A percentile compares a stretch with the other conserved stretches of the same genome.
Conservation (phyloP, 2,329 filamentous ascomycete genomes). For the Hymenoscyphus fraxineus region DNA sequence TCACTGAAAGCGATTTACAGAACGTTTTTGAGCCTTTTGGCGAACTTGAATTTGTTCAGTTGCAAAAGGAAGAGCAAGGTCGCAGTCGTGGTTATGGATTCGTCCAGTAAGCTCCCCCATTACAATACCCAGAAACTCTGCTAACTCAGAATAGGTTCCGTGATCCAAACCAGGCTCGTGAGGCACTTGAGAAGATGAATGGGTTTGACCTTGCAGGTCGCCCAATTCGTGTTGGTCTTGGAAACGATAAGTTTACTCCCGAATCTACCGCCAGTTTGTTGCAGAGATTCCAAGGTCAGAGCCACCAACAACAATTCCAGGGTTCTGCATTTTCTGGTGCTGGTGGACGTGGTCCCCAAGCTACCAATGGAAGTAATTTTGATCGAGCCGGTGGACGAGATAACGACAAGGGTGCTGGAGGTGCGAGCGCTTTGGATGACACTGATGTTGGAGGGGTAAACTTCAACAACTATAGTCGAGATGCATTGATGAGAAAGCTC, state of each 20-base stretch:
- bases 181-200: slow-evolving; percentile 98
- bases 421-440: slow-evolving; percentile 92
- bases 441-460: slow-evolving; percentile 97
- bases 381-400: slow-evolving; percentile 87
- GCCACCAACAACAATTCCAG: slow-evolving; percentile 68
- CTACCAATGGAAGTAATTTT: slow-evolving; percentile 71
- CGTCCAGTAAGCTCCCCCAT: slow-evolving; percentile 73
- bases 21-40: slow-evolving; percentile 97
- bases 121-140: neutral
- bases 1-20: slow-evolving; percentile 92
- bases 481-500: slow-evolving; percentile 97
- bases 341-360: slow-evolving; percentile 80
- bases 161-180: slow-evolving; percentile 84
- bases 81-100: slow-evolving; percentile 96
- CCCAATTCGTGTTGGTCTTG: slow-evolving; percentile 95
- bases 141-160: slow-evolving; percentile 66
- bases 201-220: slow-evolving; percentile 96
- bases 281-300: slow-evolving; percentile 84
- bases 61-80: slow-evolving; percentile 91
- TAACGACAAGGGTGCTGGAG: slow-evolving; percentile 80
- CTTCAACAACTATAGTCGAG: slow-evolving; percentile 98
- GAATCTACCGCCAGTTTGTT: slow-evolving; percentile 91
- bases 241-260: slow-evolving; percentile 99
- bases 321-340: slow-evolving; percentile 88
- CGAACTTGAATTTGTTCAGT: slow-evolving; percentile 93